These are phyloP conservation scores for Jaltomata sinuosa DNA, from an alignment of 257 asterid genomes.

Conservation along the genomic window DNA sequence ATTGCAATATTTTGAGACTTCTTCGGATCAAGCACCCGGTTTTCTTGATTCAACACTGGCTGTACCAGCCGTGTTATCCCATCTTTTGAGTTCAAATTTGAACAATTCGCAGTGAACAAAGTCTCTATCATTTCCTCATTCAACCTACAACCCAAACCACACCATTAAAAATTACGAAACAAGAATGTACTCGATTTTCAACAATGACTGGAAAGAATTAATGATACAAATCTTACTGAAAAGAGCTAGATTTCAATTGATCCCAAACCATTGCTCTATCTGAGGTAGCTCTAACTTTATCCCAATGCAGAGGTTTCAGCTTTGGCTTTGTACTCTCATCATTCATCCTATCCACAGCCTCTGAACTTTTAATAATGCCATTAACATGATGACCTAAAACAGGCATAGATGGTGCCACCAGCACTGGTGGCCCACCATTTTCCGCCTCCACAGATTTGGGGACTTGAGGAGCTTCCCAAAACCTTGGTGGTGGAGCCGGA, in stretches of 20 bases:
- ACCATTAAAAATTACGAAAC: not conserved
- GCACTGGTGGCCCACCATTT: conserved; percentile 37
- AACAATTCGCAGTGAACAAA: conserved; percentile 40
- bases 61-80: conserved; percentile 18
- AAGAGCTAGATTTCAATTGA: conserved; percentile 64
- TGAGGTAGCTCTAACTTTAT: conserved; percentile 75
- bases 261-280: conserved; percentile 85
- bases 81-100: conserved; percentile 30
- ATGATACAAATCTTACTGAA: conserved; percentile 47
- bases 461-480: conserved; percentile 33
- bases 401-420: conserved; percentile 13
- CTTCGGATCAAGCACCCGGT: conserved; percentile 58
- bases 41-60: conserved; percentile 37
- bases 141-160: conserved; percentile 38
- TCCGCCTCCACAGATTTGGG: conserved; percentile 12
- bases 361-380: not conserved
- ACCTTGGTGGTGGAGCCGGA: conserved; percentile 28
- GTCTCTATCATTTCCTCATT: conserved; percentile 89
- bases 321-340: conserved; percentile 45
- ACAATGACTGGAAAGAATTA: not conserved
- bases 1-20: conserved; percentile 78
- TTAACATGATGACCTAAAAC: conserved; percentile 11
- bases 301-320: conserved; percentile 86
- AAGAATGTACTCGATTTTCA: not conserved
- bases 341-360: conserved; percentile 8